Conservation (phyloP, 148 eudicot species). For the Euryodendron excelsum region DNA sequence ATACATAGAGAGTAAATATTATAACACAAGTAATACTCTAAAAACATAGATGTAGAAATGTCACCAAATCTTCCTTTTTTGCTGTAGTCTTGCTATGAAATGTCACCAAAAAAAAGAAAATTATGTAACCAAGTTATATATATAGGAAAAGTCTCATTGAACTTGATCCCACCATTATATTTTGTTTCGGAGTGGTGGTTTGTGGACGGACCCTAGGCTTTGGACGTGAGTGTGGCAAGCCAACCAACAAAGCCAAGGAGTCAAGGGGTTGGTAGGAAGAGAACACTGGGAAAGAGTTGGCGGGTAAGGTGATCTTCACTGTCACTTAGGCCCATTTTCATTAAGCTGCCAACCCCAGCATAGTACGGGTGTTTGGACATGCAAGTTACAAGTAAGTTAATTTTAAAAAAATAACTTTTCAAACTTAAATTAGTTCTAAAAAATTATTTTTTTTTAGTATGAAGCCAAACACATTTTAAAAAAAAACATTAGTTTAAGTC, state of each 20-base stretch:
- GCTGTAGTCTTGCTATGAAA: no score
- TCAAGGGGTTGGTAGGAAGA: background rate
- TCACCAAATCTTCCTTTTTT: no score
- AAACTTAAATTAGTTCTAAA: no score
- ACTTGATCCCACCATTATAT: background rate
- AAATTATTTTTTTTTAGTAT: no score
- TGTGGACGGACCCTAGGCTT: background rate
- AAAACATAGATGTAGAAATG: no score
- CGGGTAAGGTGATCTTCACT: background rate
- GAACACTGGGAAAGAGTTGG: conserved; percentile 1
- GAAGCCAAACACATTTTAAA: no score
- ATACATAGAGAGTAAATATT: no score
- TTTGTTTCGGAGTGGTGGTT: background rate
- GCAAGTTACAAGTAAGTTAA: no score
- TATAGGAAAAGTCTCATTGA: background rate
- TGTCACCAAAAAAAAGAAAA: background rate
- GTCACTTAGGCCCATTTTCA: conserved; percentile 10
- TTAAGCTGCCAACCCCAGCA: background rate
- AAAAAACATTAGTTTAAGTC: no score
- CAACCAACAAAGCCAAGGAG: background rate
- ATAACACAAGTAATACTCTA: no score
- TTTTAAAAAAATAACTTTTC: no score
- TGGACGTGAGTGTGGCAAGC: background rate
- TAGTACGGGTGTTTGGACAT: no score
- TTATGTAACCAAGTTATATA: background rate